Base-by-base conservation (phyloP, 257 asterid species). In the Penstemon davidsonii region DNA sequence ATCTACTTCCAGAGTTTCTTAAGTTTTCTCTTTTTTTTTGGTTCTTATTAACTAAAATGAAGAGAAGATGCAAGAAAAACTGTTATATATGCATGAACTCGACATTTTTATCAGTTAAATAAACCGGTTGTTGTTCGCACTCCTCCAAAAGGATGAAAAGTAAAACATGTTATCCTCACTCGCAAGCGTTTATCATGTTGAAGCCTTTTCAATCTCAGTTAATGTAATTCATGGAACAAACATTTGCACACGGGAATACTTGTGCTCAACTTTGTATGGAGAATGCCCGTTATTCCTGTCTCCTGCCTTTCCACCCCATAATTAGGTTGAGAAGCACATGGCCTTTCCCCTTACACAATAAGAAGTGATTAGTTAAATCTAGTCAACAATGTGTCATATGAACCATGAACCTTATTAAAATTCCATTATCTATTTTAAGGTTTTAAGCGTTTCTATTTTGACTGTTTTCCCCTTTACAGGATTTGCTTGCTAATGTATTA, bases 381-480 rank as follows among this genome's bases (percentile, higher is more conserved):
- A 4, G 51, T 7, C 9, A 7, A 3, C 51, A 46, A 25, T 25
- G 33, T 2, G 33, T 25, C 33, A 25, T 25, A 25, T 25, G 33
- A 25, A 25, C 2, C 11, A 46, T 9, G 51, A 1, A 46, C 51
- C 51, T 46, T 46, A 46, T 9, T 25, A 25, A 25, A 25, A 25
- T 25, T 25, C 33, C 33, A 25, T 25, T 25, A 25, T 25, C 33
- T 25, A 25, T 25, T 25, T 25, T 25, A 25, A 25, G 33, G 33
- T 25, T 25, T 1, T 49, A 53, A 19, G 52, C 8, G 8, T 50
- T 37, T 36, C 40, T n/a, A 67, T 52, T 4, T 25, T 5, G 33
- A 25, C 33, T 55, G 8, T 3, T 39, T 25, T 72, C n/a, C 11
- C 13, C 45, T 60, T 33, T 64, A 45, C 82, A 90, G 96, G 89